A percentile compares a stretch with the other conserved stretches of the same genome.
Evolutionary conservation across 1,139 yeast species (phyloP).

Genomic region (Tardiomyces depauwii): DNA sequence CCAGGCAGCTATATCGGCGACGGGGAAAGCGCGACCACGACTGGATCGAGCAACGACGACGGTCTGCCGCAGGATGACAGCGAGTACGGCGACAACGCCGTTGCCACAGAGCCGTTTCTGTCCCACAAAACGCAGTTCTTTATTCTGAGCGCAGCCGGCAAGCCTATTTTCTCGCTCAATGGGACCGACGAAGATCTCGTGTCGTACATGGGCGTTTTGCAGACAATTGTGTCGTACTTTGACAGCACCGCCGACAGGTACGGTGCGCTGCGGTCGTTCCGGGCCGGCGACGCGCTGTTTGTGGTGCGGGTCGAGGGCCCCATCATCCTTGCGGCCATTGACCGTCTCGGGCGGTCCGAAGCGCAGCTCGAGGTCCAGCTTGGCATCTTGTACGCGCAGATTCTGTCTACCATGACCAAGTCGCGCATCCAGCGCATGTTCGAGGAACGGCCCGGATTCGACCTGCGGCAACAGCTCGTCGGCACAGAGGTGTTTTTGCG

Average conservation of each 20-base stretch:
- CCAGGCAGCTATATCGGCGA: not conserved
- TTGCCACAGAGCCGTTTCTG: not conserved
- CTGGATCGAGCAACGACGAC: not conserved
- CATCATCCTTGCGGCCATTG: slow-evolving; percentile 61
- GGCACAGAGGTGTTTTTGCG: slow-evolving; percentile 54
- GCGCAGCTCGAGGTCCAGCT: slow-evolving; percentile 54
- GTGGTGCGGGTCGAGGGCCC: slow-evolving; percentile 59
- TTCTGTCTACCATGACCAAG: slow-evolving; percentile 70
- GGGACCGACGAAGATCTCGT: slow-evolving; percentile 63
- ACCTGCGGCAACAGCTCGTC: slow-evolving; percentile 64
- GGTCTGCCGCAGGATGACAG: not conserved
- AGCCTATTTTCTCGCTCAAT: slow-evolving; percentile 76
- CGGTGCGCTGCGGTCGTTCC: slow-evolving; percentile 17
- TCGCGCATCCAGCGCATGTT: slow-evolving; percentile 63
- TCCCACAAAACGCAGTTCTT: slow-evolving; percentile 51
- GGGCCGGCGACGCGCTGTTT: slow-evolving; percentile 35
- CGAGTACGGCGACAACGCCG: not conserved
- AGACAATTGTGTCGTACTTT: slow-evolving; percentile 54
- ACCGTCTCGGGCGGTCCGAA: slow-evolving; percentile 43
- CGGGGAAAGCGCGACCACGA: not conserved
- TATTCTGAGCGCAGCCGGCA: slow-evolving; percentile 83
- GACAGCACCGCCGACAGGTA: slow-evolving; percentile 18
- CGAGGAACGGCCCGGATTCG: slow-evolving; percentile 66
- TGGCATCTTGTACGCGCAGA: slow-evolving; percentile 61
- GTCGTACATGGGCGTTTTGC: slow-evolving; percentile 55